Percentiles rank a stretch among this genome's conserved stretches.
These are phyloP conservation scores for Sedum album DNA, from an alignment of 164 flowering plant genomes.

Conservation along the genomic window DNA sequence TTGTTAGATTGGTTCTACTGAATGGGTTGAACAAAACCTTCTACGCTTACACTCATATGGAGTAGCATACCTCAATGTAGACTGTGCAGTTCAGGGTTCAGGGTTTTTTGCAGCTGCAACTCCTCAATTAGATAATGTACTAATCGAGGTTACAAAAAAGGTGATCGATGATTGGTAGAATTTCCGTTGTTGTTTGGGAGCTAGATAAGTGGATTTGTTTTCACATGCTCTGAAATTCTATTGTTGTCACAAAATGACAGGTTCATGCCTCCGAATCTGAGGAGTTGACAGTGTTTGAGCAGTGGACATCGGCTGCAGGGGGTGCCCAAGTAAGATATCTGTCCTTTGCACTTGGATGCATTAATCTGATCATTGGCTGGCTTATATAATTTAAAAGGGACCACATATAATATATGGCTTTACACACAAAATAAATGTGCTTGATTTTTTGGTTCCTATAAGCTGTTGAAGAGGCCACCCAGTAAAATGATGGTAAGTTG, in stretches of 20 bases:
- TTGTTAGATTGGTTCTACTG: slow-evolving; percentile 85
- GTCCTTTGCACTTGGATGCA: neutral
- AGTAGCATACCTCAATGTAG: slow-evolving; percentile 89
- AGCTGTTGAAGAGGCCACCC: neutral
- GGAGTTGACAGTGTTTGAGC: neutral
- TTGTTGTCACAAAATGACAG: neutral
- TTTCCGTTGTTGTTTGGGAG: neutral
- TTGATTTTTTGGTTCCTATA: no score
- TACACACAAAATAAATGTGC: neutral
- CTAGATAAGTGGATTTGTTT: neutral
- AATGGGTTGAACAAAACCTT: slow-evolving; percentile 95
- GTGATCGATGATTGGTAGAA: slow-evolving; percentile 21
- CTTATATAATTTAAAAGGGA: neutral
- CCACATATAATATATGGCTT: neutral
- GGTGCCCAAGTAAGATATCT: neutral
- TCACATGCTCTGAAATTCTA: neutral
- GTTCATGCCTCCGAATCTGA: neutral
- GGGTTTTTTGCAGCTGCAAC: slow-evolving; percentile 79
- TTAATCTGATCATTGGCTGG: neutral
- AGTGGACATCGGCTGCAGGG: slow-evolving; percentile 1
- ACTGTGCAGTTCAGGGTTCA: slow-evolving; percentile 99
- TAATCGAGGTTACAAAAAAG: slow-evolving; percentile 70
- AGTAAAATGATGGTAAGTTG: neutral
- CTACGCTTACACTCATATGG: slow-evolving; percentile 60
- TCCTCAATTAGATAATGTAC: slow-evolving; percentile 83